phyloP scores from a whole-genome alignment of 208 protist species.

The Trypanosoma mega region DNA sequence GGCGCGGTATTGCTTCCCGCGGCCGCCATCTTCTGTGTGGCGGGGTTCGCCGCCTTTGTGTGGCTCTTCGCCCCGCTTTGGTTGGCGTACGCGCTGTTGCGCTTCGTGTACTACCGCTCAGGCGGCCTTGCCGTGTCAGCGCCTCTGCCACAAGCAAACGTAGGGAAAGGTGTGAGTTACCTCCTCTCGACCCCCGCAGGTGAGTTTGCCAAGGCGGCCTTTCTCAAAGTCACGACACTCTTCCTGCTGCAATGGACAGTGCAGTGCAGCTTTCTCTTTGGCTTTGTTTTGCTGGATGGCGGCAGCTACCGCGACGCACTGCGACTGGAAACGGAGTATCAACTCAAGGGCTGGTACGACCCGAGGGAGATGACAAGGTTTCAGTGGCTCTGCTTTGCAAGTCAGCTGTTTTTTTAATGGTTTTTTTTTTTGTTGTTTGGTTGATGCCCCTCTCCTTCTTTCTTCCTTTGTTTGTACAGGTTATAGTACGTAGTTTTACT shows the following conservation, averaged over 20 bases:
- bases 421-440: conserved; percentile 5
- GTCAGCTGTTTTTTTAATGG: conserved; percentile 28
- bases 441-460: neutral
- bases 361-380: conserved; percentile 16
- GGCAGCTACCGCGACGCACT: conserved; percentile 10
- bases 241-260: conserved; percentile 50
- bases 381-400: conserved; percentile 25
- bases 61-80: conserved; percentile 43
- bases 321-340: conserved; percentile 7
- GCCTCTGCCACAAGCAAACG: conserved; percentile 1
- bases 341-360: conserved; percentile 18
- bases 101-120: conserved; percentile 43
- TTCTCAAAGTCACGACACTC: conserved; percentile 48
- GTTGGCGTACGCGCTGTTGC: conserved; percentile 29
- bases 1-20: conserved; percentile 47
- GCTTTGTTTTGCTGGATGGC: conserved; percentile 23
- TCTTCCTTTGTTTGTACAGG: neutral
- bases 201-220: conserved; percentile 40
- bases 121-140: conserved; percentile 11
- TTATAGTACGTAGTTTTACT: neutral
- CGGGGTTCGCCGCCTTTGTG: conserved; percentile 27
- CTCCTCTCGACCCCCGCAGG: conserved; percentile 28
- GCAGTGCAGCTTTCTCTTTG: conserved; percentile 54
- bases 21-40: conserved; percentile 37
- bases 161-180: neutral